These are phyloP conservation scores for Botrytis medusae DNA, from an alignment of 2,329 filamentous ascomycete genomes.

Conservation along the genomic window DNA sequence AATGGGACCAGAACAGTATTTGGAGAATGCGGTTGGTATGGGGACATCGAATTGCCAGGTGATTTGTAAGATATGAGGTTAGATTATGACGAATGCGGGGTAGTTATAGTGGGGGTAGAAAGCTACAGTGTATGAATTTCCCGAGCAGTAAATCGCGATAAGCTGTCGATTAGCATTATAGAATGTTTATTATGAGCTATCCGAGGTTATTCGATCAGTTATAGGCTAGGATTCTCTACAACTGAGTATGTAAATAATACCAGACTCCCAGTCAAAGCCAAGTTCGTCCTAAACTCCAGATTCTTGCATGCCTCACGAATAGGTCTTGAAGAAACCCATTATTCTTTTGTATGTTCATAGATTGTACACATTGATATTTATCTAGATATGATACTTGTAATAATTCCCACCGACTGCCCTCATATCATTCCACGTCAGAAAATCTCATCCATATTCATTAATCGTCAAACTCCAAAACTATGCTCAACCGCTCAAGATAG, in stretches of 20 bases:
- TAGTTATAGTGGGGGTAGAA: neutral
- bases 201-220: neutral
- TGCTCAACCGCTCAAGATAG: neutral
- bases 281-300: neutral
- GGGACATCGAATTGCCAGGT: neutral
- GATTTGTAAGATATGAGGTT: neutral
- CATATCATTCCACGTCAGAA: neutral
- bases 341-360: neutral
- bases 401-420: neutral
- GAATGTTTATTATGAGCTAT: neutral
- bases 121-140: neutral
- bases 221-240: neutral
- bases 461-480: slow-evolving; percentile 13
- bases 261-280: too few relatives aligned
- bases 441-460: slow-evolving; percentile 1
- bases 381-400: neutral
- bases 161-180: neutral
- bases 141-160: neutral
- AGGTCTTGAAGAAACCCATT: neutral
- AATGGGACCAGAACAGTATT: neutral
- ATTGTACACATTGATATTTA: neutral
- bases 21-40: neutral
- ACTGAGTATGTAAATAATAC: neutral
- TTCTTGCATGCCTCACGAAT: neutral
- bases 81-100: slow-evolving; percentile 4